Conservation (phyloP, 1,284 basidiomycete genomes). For the Tilletia caries region DNA sequence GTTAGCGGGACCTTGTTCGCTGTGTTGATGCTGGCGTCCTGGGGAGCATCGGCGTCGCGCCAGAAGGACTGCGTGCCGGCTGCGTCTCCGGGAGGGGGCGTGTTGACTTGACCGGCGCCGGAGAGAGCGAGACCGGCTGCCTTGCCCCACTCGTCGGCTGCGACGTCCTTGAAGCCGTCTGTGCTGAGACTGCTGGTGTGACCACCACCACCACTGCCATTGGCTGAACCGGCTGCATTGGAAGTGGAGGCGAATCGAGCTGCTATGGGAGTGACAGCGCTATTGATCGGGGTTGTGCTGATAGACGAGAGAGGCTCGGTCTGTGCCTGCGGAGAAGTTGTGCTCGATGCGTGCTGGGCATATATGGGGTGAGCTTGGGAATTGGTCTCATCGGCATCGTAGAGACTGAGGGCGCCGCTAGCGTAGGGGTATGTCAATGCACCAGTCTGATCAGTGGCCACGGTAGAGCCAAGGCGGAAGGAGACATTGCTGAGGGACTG, state of each 20-base stretch:
- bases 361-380: constrained; percentile 7
- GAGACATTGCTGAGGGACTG: constrained; percentile 38
- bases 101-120: neutral
- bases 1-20: neutral
- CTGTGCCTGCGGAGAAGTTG: neutral
- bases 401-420: neutral
- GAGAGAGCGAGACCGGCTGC: constrained; percentile 11
- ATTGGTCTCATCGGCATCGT: neutral
- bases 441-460: neutral
- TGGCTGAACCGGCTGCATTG: neutral
- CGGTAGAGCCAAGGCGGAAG: constrained; percentile 14
- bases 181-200: constrained; percentile 3
- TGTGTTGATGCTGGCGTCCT: constrained; percentile 1
- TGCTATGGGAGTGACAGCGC: constrained; percentile 2
- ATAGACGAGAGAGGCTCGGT: neutral
- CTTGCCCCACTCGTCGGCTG: constrained; percentile 17
- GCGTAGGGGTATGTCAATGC: neutral
- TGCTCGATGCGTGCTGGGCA: neutral
- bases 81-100: constrained; percentile 3
- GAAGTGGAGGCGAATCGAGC: constrained; percentile 11
- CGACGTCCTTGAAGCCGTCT: constrained; percentile 14
- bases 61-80: constrained; percentile 11
- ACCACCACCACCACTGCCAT: neutral
- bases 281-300: constrained; percentile 7
- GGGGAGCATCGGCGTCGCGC: constrained; percentile 1